A percentile compares a stretch with the other conserved stretches of the same genome.
These are phyloP conservation scores for Kodamaea sp. DNA, from an alignment of 1,139 yeast genomes.

Conservation along the genomic window DNA sequence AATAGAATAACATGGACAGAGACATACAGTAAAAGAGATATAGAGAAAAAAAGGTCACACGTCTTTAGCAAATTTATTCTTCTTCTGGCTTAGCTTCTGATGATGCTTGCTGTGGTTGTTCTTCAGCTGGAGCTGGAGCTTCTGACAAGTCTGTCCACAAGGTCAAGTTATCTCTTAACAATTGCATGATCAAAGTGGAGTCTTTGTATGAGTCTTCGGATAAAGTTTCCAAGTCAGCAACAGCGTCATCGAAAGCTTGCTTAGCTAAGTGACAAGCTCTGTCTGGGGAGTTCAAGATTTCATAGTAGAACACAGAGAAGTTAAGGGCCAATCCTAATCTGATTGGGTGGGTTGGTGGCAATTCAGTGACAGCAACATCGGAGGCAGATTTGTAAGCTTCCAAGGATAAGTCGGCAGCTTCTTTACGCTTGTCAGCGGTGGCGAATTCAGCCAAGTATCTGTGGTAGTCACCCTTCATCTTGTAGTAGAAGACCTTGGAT, in stretches of 20 bases:
- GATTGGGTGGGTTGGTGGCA: constrained; percentile 98
- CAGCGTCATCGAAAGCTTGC: constrained; percentile 98
- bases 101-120: constrained; percentile 28
- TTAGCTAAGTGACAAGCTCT: constrained; percentile 98
- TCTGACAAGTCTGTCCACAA: constrained; percentile 98
- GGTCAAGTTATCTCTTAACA: constrained; percentile 96
- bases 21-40: constrained; percentile 11
- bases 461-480: constrained; percentile 99
- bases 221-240: constrained; percentile 95
- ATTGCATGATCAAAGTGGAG: constrained; percentile 97
- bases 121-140: constrained; percentile 67
- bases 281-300: constrained; percentile 96
- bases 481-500: constrained; percentile 96
- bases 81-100: constrained; percentile 39
- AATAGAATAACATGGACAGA: constrained; percentile 12
- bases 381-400: constrained; percentile 95
- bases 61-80: constrained; percentile 25
- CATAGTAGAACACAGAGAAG: constrained; percentile 97
- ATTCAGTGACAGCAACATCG: constrained; percentile 94
- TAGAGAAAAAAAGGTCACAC: constrained; percentile 9
- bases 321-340: constrained; percentile 97
- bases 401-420: constrained; percentile 87
- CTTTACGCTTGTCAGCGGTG: constrained; percentile 85
- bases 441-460: constrained; percentile 99
- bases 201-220: constrained; percentile 98